Evolutionary conservation across 2,329 filamentous ascomycete genomes (phyloP), one percentile per base, ranked within the genome.

Genomic region (Passalora sequoiae): DNA sequence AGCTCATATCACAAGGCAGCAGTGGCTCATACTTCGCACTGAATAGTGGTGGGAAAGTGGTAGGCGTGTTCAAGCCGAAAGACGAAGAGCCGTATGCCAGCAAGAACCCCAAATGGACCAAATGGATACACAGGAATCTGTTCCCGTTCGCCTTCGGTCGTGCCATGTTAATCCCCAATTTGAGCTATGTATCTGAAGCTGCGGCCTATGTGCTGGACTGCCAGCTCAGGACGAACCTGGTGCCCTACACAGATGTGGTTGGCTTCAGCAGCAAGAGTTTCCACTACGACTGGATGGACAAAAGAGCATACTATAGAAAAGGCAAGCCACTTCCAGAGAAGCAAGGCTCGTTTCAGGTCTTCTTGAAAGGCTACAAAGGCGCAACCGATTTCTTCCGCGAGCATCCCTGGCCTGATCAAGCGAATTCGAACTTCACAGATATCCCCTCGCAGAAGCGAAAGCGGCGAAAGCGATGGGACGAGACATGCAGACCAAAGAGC

Each of bases 31-130:
- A 98, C 70, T 98, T 98, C 74, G 92, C 92, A 19, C 78, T 89
- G 46, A 94, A 95, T 59, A 79, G 79, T 1, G 84, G 91, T 44
- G 92, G 92, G 39, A 96, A 94, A 70, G 87, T 96, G 12, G 88
- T 98, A 3, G 92, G 89, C 25, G 92, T 98, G 4, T 98, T 98
- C 71, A 98, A 98, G 66, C 92, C 92, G 30, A 98, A 98, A 69
- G 92, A 98, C 58, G 92, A 98, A 69, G 94, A 98, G 66, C 92
- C 92, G 1, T 98, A 96, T 62, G 92, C 92, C 1, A 92, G 87
- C 22, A 85, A 88, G 56, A 98, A 98, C 62, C 92, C 92, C 4
- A 98, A 98, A 66, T 48, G 91, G 91, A 97, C 94, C 57, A 98
- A 98, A 69, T 98, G 92, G 92, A 89, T 98, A 70, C 92, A 98